Evolutionary conservation across 1,284 basidiomycete species (phyloP), one percentile per base, ranked within the genome.

Genomic region (Takashimella tepidaria): DNA sequence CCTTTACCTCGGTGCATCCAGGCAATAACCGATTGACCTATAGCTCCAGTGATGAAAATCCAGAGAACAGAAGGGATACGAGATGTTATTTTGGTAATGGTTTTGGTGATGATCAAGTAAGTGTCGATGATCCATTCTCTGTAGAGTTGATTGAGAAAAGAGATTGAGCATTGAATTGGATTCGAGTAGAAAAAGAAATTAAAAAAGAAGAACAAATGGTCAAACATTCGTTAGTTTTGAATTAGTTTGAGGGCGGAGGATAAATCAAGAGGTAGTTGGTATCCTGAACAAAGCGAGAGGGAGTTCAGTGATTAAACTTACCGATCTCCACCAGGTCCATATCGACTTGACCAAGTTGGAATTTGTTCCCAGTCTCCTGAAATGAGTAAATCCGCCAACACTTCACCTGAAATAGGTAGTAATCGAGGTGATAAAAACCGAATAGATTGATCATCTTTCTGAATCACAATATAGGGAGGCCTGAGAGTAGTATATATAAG

Each of bases 61-160:
- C 69, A 65, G 13, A 26, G 27, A 47, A 51, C 51, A 5, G 54
- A 45, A 4, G 72, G 72, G 26, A 72, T 57, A 19, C 57, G 60
- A 20, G 50, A 16, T 0, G 62, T 64, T 4, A 54, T 20, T 12
- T 47, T 50, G 12, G 53, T 50, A 51, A 60, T 60, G 12, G 54
- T 41, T 2, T 53, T 47, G 42, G 54, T 49, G 11, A 50, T 21
- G 20, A 41, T 48, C 41, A 67, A 60, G 54, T 66, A 64, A 13
- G 31, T 23, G 12, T 62, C 57, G 43, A 66, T 45, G 25, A 59
- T n/a, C 41, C 56, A 61, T 16, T 58, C 56, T 23, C 68, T 70
- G 50, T 13, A n/a, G n/a, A n/a, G n/a, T n/a, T n/a, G n/a, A n/a
- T n/a, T n/a, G n/a, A n/a, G n/a, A n/a, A n/a, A n/a, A n/a, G n/a